Evolutionary conservation across 768 basidiomycete species (phyloP), one percentile per base, ranked within the genome.

Genomic region (Boletus rufocinnamomeus): DNA sequence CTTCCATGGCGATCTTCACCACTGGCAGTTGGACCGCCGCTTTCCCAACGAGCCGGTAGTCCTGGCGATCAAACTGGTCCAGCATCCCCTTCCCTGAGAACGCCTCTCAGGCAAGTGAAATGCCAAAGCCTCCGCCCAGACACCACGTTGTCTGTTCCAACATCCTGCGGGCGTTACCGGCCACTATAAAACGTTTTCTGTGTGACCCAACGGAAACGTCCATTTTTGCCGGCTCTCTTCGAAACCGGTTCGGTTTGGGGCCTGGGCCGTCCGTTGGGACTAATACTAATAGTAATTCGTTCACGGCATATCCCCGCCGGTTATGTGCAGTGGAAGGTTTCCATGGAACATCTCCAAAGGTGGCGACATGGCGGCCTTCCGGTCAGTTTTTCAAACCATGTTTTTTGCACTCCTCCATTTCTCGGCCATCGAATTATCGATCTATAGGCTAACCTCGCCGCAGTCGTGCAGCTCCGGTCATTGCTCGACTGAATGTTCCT

Each of bases 241-340:
- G 41, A 49, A 60, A 54, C 64, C 37, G 47, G 61, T 50, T 63
- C 44, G 54, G 43, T 63, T 60, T 40, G 50, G 5, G 54, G 43
- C 60, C 58, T 40, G 50, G 5, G n/a, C 41, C 40, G 38, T 41
- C 43, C 25, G 28, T 16, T 41, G 40, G 35, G 8, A 19, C n/a
- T 17, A 6, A 37, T 37, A 19, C n/a, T 17, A 6, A 37, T 37
- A 37, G 35, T 37, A 16, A 48, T 17, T 37, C 19, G 32, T 59
- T 52, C 35, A 46, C 45, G 54, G 57, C 50, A 63, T 56, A 63
- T 47, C 44, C 52, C 60, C 68, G 54, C 56, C 50, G 52, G 54
- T 54, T 44, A 48, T n/a, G 34, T 28, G 41, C n/a, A n/a, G n/a
- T 56, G 44, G 66, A 70, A 63, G 23, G 44, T 45, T 69, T 71